Evolutionary conservation across 108 stramenopile species (phyloP), one percentile per base, ranked within the genome.

Genomic region (Epithemia pelagica): DNA sequence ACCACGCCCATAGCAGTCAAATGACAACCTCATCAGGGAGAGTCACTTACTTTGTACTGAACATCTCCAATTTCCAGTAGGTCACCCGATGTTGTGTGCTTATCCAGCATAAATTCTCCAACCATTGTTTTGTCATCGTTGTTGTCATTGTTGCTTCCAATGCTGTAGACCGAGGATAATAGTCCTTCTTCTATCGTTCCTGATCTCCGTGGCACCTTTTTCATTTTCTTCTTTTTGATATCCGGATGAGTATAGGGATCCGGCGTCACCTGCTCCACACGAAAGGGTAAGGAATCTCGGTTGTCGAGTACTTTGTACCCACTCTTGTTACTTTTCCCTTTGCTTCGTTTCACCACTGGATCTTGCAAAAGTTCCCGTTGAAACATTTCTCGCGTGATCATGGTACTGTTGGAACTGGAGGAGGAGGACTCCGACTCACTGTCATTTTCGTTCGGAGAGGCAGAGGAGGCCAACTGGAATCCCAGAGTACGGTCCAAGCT

Each of bases 51-150:
- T 57, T 80, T 71, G 55, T 77, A 92, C 28, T 81, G 77, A 37
- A 68, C 53, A 26, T 84, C 84, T 0, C 80, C 81, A 23, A 92
- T 72, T 19, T 73, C 69, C 51, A 92, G 59, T 2, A 84, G 52
- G 74, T 92, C 91, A 7, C 91, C 91, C 58, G 79, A 80, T 32
- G 81, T 86, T 0, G 87, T 92, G 54, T 77, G 78, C 61, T 88
- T 85, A 59, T 92, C 91, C 29, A 92, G 64, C 31, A 77, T 56
- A 59, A 85, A 92, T 59, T 85, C 77, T 1, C 91, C 91, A 1
- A 92, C 58, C 24, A 86, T 37, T 27, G 83, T 86, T 31, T 82
- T 52, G 24, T 70, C 62, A 64, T 74, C 69, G 10, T 10, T 5
- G 10, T 46, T 46, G 58, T 59, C 65, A 0, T 77, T 31, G 33